phyloP scores from a whole-genome alignment of 2,329 filamentous ascomycete species.

The Ceratocystis ficicola region DNA sequence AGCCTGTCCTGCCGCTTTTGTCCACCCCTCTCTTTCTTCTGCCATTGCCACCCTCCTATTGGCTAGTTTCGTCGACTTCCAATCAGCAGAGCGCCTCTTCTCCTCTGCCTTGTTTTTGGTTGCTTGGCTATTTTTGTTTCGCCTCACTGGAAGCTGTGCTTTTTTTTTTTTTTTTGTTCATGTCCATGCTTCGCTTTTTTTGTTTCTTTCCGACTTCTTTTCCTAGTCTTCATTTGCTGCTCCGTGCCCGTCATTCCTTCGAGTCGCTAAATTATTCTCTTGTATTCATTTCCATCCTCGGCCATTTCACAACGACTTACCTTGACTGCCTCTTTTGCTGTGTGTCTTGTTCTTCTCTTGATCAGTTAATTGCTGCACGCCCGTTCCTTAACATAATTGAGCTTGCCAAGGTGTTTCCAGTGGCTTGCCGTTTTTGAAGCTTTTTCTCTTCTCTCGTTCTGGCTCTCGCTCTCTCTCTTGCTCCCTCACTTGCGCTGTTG shows the following conservation, averaged over 20 bases:
- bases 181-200: neutral
- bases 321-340: neutral
- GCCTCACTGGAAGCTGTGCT: neutral
- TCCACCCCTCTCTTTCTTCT: neutral
- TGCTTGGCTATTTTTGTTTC: constrained; percentile 6
- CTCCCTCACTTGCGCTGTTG: neutral
- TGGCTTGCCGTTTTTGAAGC: too few relatives aligned
- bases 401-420: too few relatives aligned
- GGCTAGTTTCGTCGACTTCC: neutral
- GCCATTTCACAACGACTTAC: too few relatives aligned
- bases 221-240: neutral
- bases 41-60: neutral
- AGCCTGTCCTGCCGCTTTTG: neutral
- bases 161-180: neutral
- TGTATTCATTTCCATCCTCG: too few relatives aligned
- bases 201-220: too few relatives aligned
- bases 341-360: too few relatives aligned
- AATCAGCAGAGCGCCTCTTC: neutral
- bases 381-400: too few relatives aligned
- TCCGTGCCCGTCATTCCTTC: constrained; percentile 1
- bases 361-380: too few relatives aligned
- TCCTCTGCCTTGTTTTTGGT: neutral
- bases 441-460: neutral
- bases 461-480: neutral
- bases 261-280: neutral